Percentiles rank a stretch among this genome's conserved stretches.
phyloP scores from a whole-genome alignment of 768 basidiomycete genomes.

The Kwoniella sp. region DNA sequence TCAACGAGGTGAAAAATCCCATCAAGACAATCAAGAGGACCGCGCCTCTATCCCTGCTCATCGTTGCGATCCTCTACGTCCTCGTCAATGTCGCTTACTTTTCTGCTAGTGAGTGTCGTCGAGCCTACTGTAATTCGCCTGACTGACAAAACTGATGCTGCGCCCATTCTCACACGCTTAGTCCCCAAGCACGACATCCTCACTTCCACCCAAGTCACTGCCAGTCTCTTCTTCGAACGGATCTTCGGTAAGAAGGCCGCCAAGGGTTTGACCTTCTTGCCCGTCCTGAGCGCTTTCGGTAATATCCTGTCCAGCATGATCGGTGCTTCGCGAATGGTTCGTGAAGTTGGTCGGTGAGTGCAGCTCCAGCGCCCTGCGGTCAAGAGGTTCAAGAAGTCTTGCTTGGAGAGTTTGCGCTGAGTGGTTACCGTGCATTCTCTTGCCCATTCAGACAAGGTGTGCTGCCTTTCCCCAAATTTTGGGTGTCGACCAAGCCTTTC shows the following conservation, averaged over 20 bases:
- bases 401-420: no score
- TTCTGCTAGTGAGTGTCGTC: constrained; percentile 18
- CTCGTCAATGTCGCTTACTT: constrained; percentile 38
- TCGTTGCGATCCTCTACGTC: constrained; percentile 38
- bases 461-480: constrained; percentile 64
- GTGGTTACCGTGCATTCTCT: background rate
- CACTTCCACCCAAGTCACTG: constrained; percentile 20
- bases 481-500: constrained; percentile 73
- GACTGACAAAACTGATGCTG: no score
- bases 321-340: constrained; percentile 60
- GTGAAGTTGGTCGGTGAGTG: constrained; percentile 58
- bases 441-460: constrained; percentile 65
- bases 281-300: constrained; percentile 30
- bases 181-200: constrained; percentile 21
- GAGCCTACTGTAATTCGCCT: no score
- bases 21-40: constrained; percentile 31
- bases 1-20: constrained; percentile 34
- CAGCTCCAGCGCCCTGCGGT: background rate
- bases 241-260: constrained; percentile 35
- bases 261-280: constrained; percentile 27
- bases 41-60: constrained; percentile 20
- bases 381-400: no score
- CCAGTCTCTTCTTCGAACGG: constrained; percentile 31
- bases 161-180: no score
- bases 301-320: constrained; percentile 39